Percentiles rank a stretch among this genome's conserved stretches.
These are phyloP conservation scores for Tricholoma sp. DNA, from an alignment of 768 basidiomycete species.

Conservation along the genomic window DNA sequence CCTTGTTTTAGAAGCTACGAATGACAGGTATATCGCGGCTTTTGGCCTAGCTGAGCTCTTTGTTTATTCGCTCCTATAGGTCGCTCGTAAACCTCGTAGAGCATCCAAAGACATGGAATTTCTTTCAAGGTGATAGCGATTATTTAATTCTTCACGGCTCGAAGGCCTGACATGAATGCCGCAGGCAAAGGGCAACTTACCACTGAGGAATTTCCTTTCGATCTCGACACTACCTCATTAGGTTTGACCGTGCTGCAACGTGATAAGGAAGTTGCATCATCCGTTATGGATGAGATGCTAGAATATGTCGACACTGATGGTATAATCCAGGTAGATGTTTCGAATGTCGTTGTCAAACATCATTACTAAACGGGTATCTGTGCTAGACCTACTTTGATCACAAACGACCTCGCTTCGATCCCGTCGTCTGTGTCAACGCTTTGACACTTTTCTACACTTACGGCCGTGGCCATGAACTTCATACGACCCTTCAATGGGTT, in stretches of 20 bases:
- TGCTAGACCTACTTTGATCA: slow-evolving; percentile 49
- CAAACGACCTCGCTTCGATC: slow-evolving; percentile 46
- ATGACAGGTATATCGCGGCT: slow-evolving; percentile 29
- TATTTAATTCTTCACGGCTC: background rate
- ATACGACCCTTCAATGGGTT: slow-evolving; percentile 43
- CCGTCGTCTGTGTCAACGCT: slow-evolving; percentile 47
- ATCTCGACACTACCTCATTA: slow-evolving; percentile 56
- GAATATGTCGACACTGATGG: slow-evolving; percentile 43
- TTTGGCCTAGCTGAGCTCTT: background rate
- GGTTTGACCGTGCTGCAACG: slow-evolving; percentile 38
- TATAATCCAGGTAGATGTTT: slow-evolving; percentile 37
- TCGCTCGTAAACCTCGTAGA: slow-evolving; percentile 39
- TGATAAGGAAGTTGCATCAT: slow-evolving; percentile 27
- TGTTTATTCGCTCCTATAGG: slow-evolving; percentile 20
- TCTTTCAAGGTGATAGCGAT: slow-evolving; percentile 40
- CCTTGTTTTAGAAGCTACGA: slow-evolving; percentile 49
- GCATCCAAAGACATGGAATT: slow-evolving; percentile 45
- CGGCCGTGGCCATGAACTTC: slow-evolving; percentile 42
- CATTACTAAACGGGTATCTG: background rate
- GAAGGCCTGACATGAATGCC: background rate
- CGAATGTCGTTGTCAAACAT: background rate
- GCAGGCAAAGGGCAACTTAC: slow-evolving; percentile 37
- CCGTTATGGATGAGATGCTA: slow-evolving; percentile 56
- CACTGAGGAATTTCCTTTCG: slow-evolving; percentile 45
- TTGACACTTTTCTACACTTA: slow-evolving; percentile 45